Evolutionary conservation across 257 asterid genomes (phyloP).

Genomic region (Primulina huaijiensis): DNA sequence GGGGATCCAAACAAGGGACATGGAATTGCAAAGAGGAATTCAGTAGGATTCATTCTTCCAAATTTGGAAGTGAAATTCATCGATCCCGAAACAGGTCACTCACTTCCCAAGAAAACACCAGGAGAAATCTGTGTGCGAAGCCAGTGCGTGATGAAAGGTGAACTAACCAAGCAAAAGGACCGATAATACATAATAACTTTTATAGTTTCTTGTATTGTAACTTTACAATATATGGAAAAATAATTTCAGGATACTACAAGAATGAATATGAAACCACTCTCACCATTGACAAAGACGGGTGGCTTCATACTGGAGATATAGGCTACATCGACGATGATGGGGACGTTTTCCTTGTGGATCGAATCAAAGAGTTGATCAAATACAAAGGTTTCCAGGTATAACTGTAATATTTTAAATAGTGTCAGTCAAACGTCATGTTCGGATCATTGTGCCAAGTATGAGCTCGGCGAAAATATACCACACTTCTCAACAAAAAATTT

Average conservation of each 20-base stretch:
- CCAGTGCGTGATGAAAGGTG: constrained; percentile 56
- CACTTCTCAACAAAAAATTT: background rate
- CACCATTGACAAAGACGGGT: constrained; percentile 50
- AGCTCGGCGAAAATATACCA: background rate
- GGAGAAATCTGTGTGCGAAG: constrained; percentile 56
- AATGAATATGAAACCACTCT: constrained; percentile 47
- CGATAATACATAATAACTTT: no score
- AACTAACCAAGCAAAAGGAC: background rate
- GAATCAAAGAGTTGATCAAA: constrained; percentile 52
- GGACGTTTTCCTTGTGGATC: constrained; percentile 50
- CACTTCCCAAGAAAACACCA: constrained; percentile 42
- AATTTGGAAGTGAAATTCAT: constrained; percentile 50
- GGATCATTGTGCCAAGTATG: no score
- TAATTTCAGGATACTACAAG: constrained; percentile 45
- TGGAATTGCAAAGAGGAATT: constrained; percentile 43
- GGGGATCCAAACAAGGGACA: constrained; percentile 41
- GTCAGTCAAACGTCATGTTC: no score
- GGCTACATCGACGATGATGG: constrained; percentile 57
- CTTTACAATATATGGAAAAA: background rate
- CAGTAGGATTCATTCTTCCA: constrained; percentile 52
- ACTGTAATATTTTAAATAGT: no score
- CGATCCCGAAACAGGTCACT: constrained; percentile 41
- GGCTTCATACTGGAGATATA: constrained; percentile 59
- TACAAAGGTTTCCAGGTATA: constrained; percentile 46
- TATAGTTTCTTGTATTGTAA: background rate